Base-by-base conservation (phyloP, 345 rosid species). In the Arabidopsis arenosa region DNA sequence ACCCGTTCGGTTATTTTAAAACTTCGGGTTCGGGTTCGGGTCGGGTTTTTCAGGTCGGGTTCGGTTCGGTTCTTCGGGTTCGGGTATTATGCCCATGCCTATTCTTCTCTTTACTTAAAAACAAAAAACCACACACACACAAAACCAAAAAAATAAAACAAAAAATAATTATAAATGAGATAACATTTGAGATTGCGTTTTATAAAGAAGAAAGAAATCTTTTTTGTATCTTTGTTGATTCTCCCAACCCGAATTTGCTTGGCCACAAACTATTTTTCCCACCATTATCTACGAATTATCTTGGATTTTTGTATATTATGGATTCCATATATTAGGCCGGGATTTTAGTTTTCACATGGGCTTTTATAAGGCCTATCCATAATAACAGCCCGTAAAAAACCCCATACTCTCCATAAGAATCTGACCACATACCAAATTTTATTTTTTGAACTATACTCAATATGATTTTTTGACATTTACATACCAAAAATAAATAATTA, bases 191-290 rank as follows among this genome's bases (percentile, higher is more conserved):
- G 53, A 10, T 58, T 66, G 17, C 52, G 47, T 48, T 56, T 55
- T 58, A 28, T 8, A 36, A 28, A 12, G 32, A 13, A 18, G 4
- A 32, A 63, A 51, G 23, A 66, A 66, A 59, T 58, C 44, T 59
- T 17, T 74, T 74, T 75, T 75, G 68, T 67, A 48, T 40, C 10
- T 40, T 66, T 47, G 17, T 75, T 66, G 52, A 66, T 57, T 49
- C 43, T 57, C n/a, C 58, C 43, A 49, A 43, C 61, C 37, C 48
- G 63, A 61, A 47, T 32, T 30, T 68, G 74, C 63, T 61, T 76
- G 79, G 79, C 79, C 79, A 75, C 74, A 51, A 53, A 49, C 7
- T 32, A 21, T 69, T 68, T 75, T 37, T 21, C 35, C 6, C 12
- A 56, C 73, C 54, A 57, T 66, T 75, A 75, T 75, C 73, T 58